Evolutionary conservation across 106 monocot genomes (phyloP), one percentile per base, ranked within the genome.

Genomic region (Phalaenopsis aphrodite): DNA sequence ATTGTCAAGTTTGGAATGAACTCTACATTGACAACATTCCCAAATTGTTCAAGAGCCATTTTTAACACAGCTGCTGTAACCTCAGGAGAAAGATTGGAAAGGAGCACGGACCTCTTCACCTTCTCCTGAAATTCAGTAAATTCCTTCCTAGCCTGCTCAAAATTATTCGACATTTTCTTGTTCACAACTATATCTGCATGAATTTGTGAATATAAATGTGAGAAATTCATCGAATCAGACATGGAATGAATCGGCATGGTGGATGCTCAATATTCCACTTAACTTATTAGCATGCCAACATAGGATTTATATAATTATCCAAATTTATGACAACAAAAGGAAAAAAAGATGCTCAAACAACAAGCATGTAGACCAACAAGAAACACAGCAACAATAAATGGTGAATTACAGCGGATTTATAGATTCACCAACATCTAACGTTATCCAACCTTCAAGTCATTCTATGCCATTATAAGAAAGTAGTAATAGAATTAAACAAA

Each of bases 21-120:
- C 41, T 90, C 82, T 30, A 94, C 82, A 69, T 82, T 83, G 3
- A 83, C 43, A 8, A 93, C 93, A 46, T 42, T 81, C 7, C 94
- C 94, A 56, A 93, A 91, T 76, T 99, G 94, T 39, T 83, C 87
- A 2, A 99, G 78, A 78, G 94, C 89, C 46, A 81, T 84, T 77
- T 85, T 87, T 11, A 99, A 61, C 18, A 89, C 88, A 38, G 84
- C 42, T 14, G 39, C 23, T 7, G 88, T 99, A 38, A 92, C 99
- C 52, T 85, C 81, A 55, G 85, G 89, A 42, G 99, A 89, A 47
- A 99, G 88, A 21, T 89, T 88, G 55, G 87, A 89, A 38, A 99
- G 78, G 67, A 90, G 87, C 0, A 93, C 89, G 7, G 94, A 95
- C 81, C 88, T 88, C 76, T 82, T 93, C n/a, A 99, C 99, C 81